phyloP scores from a whole-genome alignment of 139 green algal genomes.

The Chlamydomonas sphaeroides region DNA sequence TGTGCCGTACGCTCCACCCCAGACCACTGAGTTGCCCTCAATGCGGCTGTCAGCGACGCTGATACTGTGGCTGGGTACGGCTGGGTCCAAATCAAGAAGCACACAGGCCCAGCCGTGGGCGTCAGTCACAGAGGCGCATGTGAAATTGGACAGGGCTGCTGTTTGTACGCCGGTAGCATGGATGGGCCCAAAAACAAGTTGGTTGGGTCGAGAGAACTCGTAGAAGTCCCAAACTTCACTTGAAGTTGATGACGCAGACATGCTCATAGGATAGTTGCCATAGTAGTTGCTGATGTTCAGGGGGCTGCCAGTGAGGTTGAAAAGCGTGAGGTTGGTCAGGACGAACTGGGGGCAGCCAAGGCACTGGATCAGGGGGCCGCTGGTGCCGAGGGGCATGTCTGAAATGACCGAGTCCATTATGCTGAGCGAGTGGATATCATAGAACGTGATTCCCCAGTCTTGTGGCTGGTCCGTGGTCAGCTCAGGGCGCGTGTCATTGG shows the following conservation, averaged over 20 bases:
- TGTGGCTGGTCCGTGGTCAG: too few relatives aligned
- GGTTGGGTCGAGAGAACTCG: too few relatives aligned
- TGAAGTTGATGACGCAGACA: too few relatives aligned
- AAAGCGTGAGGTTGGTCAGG: not conserved
- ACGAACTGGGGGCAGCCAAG: not conserved
- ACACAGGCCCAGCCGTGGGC: not conserved
- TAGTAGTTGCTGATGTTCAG: too few relatives aligned
- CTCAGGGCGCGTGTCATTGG: too few relatives aligned
- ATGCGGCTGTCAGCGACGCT: not conserved
- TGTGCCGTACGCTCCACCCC: not conserved
- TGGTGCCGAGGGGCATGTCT: not conserved
- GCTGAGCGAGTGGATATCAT: not conserved
- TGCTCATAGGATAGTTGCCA: too few relatives aligned
- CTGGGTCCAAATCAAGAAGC: not conserved
- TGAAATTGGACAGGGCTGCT: too few relatives aligned
- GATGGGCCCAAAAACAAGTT: too few relatives aligned
- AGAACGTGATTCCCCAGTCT: not conserved
- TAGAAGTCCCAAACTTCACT: too few relatives aligned
- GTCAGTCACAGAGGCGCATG: not conserved
- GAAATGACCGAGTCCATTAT: not conserved
- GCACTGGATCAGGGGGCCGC: not conserved
- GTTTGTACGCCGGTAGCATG: too few relatives aligned
- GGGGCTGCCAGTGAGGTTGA: not conserved
- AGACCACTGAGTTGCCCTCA: not conserved
- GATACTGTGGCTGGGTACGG: too few relatives aligned